Evolutionary conservation across 805 yeast genomes (phyloP), one percentile per base, ranked within the genome.

Genomic region (Kazachstania bromeliacearum): DNA sequence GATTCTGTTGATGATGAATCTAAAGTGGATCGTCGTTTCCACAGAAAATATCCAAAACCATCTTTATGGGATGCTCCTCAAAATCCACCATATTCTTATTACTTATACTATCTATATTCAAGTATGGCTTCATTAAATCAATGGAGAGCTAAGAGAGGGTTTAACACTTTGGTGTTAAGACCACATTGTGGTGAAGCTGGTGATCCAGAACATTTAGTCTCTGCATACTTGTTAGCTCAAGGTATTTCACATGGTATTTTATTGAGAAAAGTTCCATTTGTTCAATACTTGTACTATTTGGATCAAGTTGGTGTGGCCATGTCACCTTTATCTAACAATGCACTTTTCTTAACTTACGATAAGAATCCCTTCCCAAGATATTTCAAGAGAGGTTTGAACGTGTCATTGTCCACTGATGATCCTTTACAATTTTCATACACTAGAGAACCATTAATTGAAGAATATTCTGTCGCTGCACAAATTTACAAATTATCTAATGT

Each of bases 161-260:
- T 75, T 61, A 88, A 83, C 57, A 88, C 96, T 0, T 79, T 92
- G 61, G 94, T 85, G n/a, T 66, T 92, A 50, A 74, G 98, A 51
- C 99, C 99, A 3, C 99, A 92, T 60, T 85, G 95, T 48, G 99
- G 99, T 44, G 99, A 92, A 62, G 99, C 98, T n/a, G 99, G 99
- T 41, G 98, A 92, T 55, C 96, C 97, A 1, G 97, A 92, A 53
- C 98, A 92, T 65, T 68, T 94, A 53, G 84, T 88, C 31, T 73
- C 88, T 34, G 88, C 98, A 1, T 92, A 82, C 51, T 62, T 92
- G 51, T 75, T 92, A 1, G 78, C 96, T 1, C 94, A 89, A 53
- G 85, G 94, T 35, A 92, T 92, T 41, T 84, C 94, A 9, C 99
- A 92, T 58, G 99, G 99, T 39, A 94, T 92, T 37, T 60, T 89